These are phyloP conservation scores for Fusarium multiceps DNA, from an alignment of 2,329 filamentous ascomycete genomes.

Conservation along the genomic window DNA sequence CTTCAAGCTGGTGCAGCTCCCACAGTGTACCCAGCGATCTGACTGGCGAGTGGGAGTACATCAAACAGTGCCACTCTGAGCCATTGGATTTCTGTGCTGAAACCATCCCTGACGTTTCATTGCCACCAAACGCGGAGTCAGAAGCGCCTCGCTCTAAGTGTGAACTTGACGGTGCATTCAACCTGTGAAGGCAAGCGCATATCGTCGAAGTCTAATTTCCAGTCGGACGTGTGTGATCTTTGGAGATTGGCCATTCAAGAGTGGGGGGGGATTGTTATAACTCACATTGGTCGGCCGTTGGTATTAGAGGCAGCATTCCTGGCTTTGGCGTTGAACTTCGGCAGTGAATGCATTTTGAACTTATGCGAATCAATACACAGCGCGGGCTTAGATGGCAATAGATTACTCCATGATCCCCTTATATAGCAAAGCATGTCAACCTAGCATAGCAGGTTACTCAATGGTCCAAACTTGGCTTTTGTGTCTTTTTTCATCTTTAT, in stretches of 20 bases:
- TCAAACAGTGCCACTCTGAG: slow-evolving; percentile 19
- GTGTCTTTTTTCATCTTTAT: slow-evolving; percentile 23
- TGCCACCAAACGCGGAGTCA: neutral
- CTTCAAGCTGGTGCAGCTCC: slow-evolving; percentile 13
- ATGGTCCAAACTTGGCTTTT: slow-evolving; percentile 10
- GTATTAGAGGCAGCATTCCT: slow-evolving; percentile 2
- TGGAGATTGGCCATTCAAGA: neutral
- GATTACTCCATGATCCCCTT: slow-evolving; percentile 3
- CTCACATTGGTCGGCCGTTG: slow-evolving; percentile 1
- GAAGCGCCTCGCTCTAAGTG: neutral
- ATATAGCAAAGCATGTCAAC: slow-evolving; percentile 6
- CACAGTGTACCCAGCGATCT: slow-evolving; percentile 25
- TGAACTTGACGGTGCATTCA: neutral
- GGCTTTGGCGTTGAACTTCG: slow-evolving; percentile 24
- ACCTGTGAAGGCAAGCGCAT: slow-evolving; percentile 2
- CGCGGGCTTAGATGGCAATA: slow-evolving; percentile 20
- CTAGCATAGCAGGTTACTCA: neutral
- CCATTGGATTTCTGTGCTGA: neutral
- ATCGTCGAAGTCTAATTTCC: slow-evolving; percentile 1
- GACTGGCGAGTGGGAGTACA: slow-evolving; percentile 34
- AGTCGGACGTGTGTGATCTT: neutral
- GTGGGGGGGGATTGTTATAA: neutral
- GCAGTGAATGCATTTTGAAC: slow-evolving; percentile 6
- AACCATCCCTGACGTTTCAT: neutral
- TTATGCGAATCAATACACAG: neutral